A percentile compares a stretch with the other conserved stretches of the same genome.
phyloP scores from a whole-genome alignment of 495 filamentous ascomycete species.

The Glonium stellatum region DNA sequence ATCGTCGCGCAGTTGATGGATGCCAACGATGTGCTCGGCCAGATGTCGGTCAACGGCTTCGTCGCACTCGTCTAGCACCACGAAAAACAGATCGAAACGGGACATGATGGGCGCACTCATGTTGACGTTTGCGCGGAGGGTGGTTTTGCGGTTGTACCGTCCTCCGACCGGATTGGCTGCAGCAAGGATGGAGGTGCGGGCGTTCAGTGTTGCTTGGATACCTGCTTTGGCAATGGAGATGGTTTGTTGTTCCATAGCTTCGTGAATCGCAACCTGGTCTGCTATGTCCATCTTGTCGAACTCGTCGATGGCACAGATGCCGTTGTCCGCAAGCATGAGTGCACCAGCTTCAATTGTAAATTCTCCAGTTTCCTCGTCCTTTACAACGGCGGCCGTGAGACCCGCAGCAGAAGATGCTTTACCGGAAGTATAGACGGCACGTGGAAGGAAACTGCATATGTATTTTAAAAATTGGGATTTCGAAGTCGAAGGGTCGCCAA shows the following conservation, averaged over 20 bases:
- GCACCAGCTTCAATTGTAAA: constrained; percentile 98
- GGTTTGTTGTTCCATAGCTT: constrained; percentile 99
- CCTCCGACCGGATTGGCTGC: constrained; percentile 95
- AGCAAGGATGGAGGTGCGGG: constrained; percentile 87
- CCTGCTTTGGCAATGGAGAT: constrained; percentile 99
- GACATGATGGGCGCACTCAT: constrained; percentile 99
- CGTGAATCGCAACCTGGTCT: constrained; percentile 98
- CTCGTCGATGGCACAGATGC: constrained; percentile 97
- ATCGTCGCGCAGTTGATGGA: constrained; percentile 86
- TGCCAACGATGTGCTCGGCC: constrained; percentile 87
- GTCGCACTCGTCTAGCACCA: constrained; percentile 95
- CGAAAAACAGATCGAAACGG: constrained; percentile 98
- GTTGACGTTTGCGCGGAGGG: constrained; percentile 90
- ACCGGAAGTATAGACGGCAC: constrained; percentile 94
- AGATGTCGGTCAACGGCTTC: constrained; percentile 83
- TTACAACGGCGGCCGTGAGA: constrained; percentile 94
- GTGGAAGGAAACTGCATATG: constrained; percentile 88
- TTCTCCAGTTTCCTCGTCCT: constrained; percentile 96
- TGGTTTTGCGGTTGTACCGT: constrained; percentile 92
- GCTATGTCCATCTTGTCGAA: constrained; percentile 99
- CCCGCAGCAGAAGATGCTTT: constrained; percentile 97
- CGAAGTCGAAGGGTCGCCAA: constrained; percentile 94
- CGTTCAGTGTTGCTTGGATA: constrained; percentile 96
- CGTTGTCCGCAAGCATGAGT: constrained; percentile 94
- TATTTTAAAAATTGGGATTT: constrained; percentile 99